Evolutionary conservation across 2,329 filamentous ascomycete species (phyloP), one percentile per base, ranked within the genome.

Genomic region (Botrytis pseudocinerea): DNA sequence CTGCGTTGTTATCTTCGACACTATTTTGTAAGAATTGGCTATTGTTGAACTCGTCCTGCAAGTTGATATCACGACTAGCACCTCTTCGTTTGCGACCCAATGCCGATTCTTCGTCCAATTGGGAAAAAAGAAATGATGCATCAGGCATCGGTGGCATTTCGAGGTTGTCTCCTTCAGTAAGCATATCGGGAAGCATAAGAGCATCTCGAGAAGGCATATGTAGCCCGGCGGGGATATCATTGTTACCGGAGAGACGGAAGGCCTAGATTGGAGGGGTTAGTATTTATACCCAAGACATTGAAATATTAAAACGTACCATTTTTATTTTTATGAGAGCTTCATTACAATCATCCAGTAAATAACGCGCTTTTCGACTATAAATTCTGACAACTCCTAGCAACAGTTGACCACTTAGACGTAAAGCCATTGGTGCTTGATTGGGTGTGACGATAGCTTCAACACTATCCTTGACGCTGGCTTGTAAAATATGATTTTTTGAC

Each of bases 271-370:
- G 70, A 68, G 74, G 72, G 83, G 73, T 84, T 82, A 85, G 84
- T 74, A 77, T 73, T 35, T 63, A 7, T 35, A 8, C 44, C 16
- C 14, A 62, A 38, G 32, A 63, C 38, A 46, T 7, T 35, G 20
- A 28, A 38, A 48, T 18, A 64, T 18, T 28, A 74, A 85, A 48
- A 83, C 87, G 59, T 84, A 98, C 95, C 94, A 98, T 97, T 82
- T 98, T 98, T 80, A 99, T 98, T 85, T 98, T 98, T 87, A 97
- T 91, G 77, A 99, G 86, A 57, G 95, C 95, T 83, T 99, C 96
- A 80, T 97, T 98, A 84, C 96, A 99, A 82, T 99, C 96, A 80
- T 99, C 96, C 65, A 98, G 86, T 69, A 99, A 86, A 83, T 99
- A 99, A 79, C 95, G 92, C 80, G 96, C 95, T 85, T 99, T 99